Evolutionary conservation across 1,139 yeast genomes (phyloP).

Genomic region (Blastobotrys ciferrii): DNA sequence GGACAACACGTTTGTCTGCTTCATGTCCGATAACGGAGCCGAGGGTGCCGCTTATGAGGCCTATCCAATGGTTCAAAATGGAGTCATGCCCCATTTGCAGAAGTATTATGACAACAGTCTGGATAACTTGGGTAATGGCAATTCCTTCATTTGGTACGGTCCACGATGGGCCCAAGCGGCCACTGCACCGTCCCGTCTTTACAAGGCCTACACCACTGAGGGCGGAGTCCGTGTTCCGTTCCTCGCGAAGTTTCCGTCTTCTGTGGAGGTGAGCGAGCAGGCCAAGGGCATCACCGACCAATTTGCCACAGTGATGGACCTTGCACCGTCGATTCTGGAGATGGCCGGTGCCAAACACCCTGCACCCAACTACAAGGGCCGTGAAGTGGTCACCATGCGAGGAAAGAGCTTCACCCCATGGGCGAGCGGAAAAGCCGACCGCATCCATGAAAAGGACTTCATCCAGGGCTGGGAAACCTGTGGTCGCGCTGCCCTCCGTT

Average conservation of each 20-base stretch:
- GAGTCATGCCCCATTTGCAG: conserved; percentile 34
- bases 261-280: too few relatives aligned
- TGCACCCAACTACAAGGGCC: conserved; percentile 40
- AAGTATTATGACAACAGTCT: conserved; percentile 44
- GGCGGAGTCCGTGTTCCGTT: conserved; percentile 59
- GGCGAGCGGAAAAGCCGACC: conserved; percentile 10
- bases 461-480: conserved; percentile 60
- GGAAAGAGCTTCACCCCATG: conserved; percentile 44
- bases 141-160: conserved; percentile 53
- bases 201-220: conserved; percentile 52
- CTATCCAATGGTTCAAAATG: conserved; percentile 41
- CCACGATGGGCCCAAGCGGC: conserved; percentile 69
- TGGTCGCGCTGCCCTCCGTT: conserved; percentile 55
- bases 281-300: conserved; percentile 25
- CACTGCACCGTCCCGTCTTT: conserved; percentile 54
- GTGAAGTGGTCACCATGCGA: conserved; percentile 42
- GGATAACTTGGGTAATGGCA: conserved; percentile 48
- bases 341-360: conserved; percentile 49
- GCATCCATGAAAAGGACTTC: conserved; percentile 44
- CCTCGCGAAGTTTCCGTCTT: conserved; percentile 12
- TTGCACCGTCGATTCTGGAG: conserved; percentile 53
- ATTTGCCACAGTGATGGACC: conserved; percentile 59
- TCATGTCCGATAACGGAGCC: conserved; percentile 62
- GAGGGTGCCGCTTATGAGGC: conserved; percentile 60
- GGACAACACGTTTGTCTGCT: conserved; percentile 53